Evolutionary conservation across 2,329 filamentous ascomycete genomes (phyloP), one percentile per base, ranked within the genome.

Genomic region (Colletotrichum neosansevieriae): DNA sequence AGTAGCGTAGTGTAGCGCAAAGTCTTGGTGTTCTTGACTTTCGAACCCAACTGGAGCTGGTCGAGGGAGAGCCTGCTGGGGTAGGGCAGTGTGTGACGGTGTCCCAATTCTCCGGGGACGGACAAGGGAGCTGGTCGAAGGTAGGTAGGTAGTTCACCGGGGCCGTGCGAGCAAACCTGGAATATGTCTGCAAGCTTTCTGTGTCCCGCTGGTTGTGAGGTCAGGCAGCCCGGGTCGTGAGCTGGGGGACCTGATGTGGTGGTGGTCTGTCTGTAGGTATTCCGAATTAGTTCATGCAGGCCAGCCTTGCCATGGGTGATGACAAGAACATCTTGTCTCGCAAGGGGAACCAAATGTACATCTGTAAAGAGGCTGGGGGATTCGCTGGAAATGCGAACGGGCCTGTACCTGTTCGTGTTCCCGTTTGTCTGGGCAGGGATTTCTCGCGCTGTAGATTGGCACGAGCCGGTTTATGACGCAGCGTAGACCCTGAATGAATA

Each of bases 281-380:
- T 69, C 66, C 47, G 61, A 56, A 60, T 69, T 69, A 69, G 67
- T 66, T 67, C 63, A 69, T 69, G 67, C 67, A 67, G 67, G 63
- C 63, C 67, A 67, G 63, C 63, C 67, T 69, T 67, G 63, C 67
- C 54, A 66, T 54, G 17, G 54, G 40, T 60, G 63, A 50, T 69
- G 49, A 54, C 40, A 54, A 60, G 21, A 51, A 36, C 44, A 15
- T 19, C 49, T 54, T 34, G 19, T 56, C 42, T 45, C 29, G 61
- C 62, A 62, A 61, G 63, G 67, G 66, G 54, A 63, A 24, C 53
- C 36, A 45, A 62, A 40, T 21, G 58, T 67, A 67, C 63, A 57
- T 42, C 58, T 56, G 47, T 62, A 50, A 42, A 44, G 58, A 29
- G 21, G 40, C 57, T 56, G 62, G 62, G 44, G 36, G 36, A 38